Evolutionary conservation across 140 eudicot species (phyloP).

Genomic region (Bidens hawaiensis): DNA sequence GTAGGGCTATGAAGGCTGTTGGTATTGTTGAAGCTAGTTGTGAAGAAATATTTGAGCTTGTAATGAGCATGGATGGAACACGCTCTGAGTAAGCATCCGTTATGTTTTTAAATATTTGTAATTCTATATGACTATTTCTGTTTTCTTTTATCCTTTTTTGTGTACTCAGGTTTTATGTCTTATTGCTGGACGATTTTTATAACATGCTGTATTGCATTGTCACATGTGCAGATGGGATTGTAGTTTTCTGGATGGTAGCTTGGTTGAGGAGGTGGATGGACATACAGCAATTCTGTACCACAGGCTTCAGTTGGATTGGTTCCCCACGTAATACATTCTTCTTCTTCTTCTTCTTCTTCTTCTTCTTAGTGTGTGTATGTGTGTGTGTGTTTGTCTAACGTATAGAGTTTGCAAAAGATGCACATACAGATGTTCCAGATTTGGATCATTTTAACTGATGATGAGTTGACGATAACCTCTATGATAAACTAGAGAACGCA

Average conservation of each 20-base stretch:
- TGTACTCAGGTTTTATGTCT: not conserved
- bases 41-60: slow-evolving; percentile 96
- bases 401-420: slow-evolving; percentile 11
- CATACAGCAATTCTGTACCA: slow-evolving; percentile 95
- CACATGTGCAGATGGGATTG: slow-evolving; percentile 85
- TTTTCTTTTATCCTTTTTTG: not conserved
- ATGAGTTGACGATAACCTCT: not conserved
- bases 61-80: slow-evolving; percentile 99
- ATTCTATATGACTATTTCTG: not conserved
- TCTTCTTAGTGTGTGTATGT: too few species aligned
- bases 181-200: not conserved
- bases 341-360: slow-evolving; percentile 7
- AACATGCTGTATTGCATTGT: slow-evolving; percentile 10
- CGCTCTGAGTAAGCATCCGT: slow-evolving; percentile 64
- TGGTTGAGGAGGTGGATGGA: slow-evolving; percentile 99
- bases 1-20: slow-evolving; percentile 99
- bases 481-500: too few species aligned
- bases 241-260: slow-evolving; percentile 89
- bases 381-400: not conserved
- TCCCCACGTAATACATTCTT: slow-evolving; percentile 60
- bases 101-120: slow-evolving; percentile 1
- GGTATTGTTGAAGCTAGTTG: slow-evolving; percentile 98
- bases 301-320: slow-evolving; percentile 95
- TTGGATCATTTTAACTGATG: slow-evolving; percentile 1
- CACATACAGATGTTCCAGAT: slow-evolving; percentile 3